Conservation (phyloP, 2,329 filamentous ascomycete species). For the Aspergillus carbonarius region DNA sequence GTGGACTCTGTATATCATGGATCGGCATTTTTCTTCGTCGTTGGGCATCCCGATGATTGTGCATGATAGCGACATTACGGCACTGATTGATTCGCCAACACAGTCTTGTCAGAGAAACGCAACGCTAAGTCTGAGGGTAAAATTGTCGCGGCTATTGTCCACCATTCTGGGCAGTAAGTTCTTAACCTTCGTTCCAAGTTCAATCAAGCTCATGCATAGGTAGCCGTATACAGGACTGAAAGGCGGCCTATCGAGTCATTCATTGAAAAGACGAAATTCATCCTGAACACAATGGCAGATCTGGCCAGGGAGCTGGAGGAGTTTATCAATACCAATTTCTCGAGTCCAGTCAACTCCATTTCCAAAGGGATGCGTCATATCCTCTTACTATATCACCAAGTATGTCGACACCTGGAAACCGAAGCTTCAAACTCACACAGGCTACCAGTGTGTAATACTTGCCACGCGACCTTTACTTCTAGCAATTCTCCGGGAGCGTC, state of each 20-base stretch:
- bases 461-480: conserved; percentile 6
- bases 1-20: conserved; percentile 46
- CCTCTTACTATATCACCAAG: conserved; percentile 42
- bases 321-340: conserved; percentile 33
- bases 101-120: conserved; percentile 28
- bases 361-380: conserved; percentile 39
- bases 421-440: conserved; percentile 13
- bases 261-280: conserved; percentile 36
- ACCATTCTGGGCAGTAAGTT: conserved; percentile 37
- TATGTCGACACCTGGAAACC: conserved; percentile 12
- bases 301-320: conserved; percentile 42
- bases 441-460: conserved; percentile 1
- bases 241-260: conserved; percentile 35
- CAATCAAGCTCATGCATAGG: background rate
- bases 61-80: conserved; percentile 41
- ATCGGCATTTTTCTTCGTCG: conserved; percentile 43
- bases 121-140: conserved; percentile 37
- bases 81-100: conserved; percentile 28
- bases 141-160: conserved; percentile 36
- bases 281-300: conserved; percentile 37
- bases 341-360: conserved; percentile 35
- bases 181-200: background rate
- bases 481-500: background rate
- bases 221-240: conserved; percentile 40
- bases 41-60: conserved; percentile 40